Evolutionary conservation across 306 rosid species (phyloP), one percentile per base, ranked within the genome.

Genomic region (Notholithocarpus densiflorus): DNA sequence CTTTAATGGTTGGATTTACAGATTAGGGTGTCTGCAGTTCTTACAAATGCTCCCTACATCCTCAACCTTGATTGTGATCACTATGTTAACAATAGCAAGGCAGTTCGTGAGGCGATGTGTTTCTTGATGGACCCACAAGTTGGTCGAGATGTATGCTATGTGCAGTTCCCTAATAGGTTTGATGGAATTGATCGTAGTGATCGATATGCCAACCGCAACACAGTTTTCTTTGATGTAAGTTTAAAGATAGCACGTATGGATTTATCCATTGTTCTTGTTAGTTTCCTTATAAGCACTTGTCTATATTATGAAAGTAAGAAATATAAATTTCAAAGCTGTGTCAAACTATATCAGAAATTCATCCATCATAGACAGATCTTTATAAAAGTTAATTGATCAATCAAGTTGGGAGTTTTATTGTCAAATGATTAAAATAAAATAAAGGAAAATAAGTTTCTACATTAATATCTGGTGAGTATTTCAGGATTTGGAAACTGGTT

Each of bases 161-260:
- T 95, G 56, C 99, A 95, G 85, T 95, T 95, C 76, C 99, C 99
- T 59, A 98, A 91, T 83, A 91, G 99, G 77, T 95, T 95, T 73
- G 99, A 95, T 84, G 99, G 99, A 76, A 95, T 95, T 75, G 99
- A 95, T 83, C 93, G 94, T 21, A 95, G 99, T 82, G 99, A 95
- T 86, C 90, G 99, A 92, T 95, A 95, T 83, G 99, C 99, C 74
- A 95, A 95, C 75, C 94, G 98, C 75, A 95, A 95, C 89, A 91
- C 89, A 26, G 99, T 95, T 82, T 95, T 95, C 97, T 95, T 95
- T 69, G 99, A 95, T 82, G 99, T 93, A 85, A 88, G 98, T 91
- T 84, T 72, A 45, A 80, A 34, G 56, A 69, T 75, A 53, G 73
- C 45, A 32, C 20, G n/a, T 20, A 9, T 66, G 45, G 45, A 40